Evolutionary conservation across 306 rosid genomes (phyloP).

Genomic region (Citrullus mucosospermus): DNA sequence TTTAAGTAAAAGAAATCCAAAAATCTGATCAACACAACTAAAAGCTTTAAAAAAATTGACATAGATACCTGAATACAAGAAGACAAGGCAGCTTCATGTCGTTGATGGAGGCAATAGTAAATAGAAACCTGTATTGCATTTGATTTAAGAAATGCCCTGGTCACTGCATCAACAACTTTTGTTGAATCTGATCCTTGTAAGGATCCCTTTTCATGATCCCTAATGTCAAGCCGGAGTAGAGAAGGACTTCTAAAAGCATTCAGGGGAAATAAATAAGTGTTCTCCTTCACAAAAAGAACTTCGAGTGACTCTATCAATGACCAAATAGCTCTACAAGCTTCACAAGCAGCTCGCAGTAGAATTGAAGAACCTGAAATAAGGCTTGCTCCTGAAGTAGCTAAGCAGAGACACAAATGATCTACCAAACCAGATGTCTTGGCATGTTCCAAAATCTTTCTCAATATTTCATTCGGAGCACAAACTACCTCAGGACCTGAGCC

Average conservation of each 20-base stretch:
- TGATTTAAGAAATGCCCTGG: constrained; percentile 62
- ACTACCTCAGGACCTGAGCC: constrained; percentile 31
- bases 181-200: constrained; percentile 39
- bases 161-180: constrained; percentile 57
- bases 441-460: constrained; percentile 57
- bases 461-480: constrained; percentile 25
- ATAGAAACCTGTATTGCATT: constrained; percentile 76
- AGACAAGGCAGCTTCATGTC: constrained; percentile 56
- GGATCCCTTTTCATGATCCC: constrained; percentile 39
- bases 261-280: constrained; percentile 51
- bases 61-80: constrained; percentile 69
- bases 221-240: constrained; percentile 28
- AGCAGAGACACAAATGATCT: constrained; percentile 67
- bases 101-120: constrained; percentile 77
- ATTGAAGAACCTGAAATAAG: constrained; percentile 77
- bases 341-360: constrained; percentile 76
- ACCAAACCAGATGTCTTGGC: constrained; percentile 70
- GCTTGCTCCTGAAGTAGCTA: constrained; percentile 71
- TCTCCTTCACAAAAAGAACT: constrained; percentile 33
- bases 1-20: neutral
- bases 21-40: neutral
- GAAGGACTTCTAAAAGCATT: constrained; percentile 45
- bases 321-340: constrained; percentile 84
- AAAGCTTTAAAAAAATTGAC: constrained; percentile 4
- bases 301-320: constrained; percentile 61